Evolutionary conservation across 257 asterid genomes (phyloP), one percentile per base, ranked within the genome.

Genomic region (Gentiana straminea): DNA sequence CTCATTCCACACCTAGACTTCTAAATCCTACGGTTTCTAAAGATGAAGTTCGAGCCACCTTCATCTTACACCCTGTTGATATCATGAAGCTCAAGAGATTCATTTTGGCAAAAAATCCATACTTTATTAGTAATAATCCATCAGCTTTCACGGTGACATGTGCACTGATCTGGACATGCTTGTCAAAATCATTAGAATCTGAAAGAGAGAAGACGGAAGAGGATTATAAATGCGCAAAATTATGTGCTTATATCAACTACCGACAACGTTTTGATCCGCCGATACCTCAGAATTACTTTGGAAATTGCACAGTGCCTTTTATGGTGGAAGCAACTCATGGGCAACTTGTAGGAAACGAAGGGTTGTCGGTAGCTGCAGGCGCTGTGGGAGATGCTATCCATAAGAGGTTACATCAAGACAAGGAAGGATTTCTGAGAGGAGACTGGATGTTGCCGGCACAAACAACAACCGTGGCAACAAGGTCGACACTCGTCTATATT

Each of bases 111-210:
- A 64, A 38, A 33, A 64, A 54, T 4, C 81, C 73, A 3, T 72
- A 24, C 24, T 24, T 24, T 24, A 24, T 24, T 13, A 49, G 64
- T 57, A 49, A 8, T 2, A 69, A 65, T 47, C 51, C 47, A 11
- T 61, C 83, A 11, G 33, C 80, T 2, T 77, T 77, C 59, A 64
- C 72, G 4, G 75, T 67, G 54, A 54, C 54, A 37, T 68, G 80
- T 58, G 77, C 75, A 1, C 13, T 67, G 54, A 69, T 70, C 2
- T 71, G 83, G 83, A 69, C 58, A 13, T 74, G 83, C 61, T 57
- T 65, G 12, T 59, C 64, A 39, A 70, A 38, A 51, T 63, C 68
- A 2, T 68, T 61, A 1, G 57, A 59, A 0, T 35, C 63, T 1
- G 67, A 67, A 1, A 74, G 66, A 52, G 55, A 52, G 46, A 35